Evolutionary conservation across 139 green algal genomes (phyloP), one percentile per base, ranked within the genome.

Genomic region (Yamagishiella unicocca): DNA sequence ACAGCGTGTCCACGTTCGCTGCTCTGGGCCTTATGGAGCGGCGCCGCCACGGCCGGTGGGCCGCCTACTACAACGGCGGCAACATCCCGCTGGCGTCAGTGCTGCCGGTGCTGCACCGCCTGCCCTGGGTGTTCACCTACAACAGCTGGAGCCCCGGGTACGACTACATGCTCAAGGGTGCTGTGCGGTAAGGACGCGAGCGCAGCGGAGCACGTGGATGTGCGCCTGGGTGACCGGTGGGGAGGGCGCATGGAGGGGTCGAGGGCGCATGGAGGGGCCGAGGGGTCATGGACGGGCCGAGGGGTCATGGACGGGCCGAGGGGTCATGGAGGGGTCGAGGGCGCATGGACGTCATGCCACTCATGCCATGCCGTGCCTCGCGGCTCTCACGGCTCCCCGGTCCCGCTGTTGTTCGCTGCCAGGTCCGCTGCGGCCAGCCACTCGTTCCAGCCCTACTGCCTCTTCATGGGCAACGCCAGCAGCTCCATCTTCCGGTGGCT

Each of bases 21-120:
- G 89, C 89, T 21, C 87, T 95, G 54, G 81, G 72, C 27, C 82
- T 95, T 33, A 68, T 95, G 84, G 74, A 95, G 92, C 92, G 92
- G 17, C 88, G 89, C 31, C 87, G 85, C 45, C 25, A 12, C 2
- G 84, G 84, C 42, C 43, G 37, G 2, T 93, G 88, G 90, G 91
- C 89, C 0, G 61, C 84, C 37, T 91, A 93, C 80, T 94, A 94
- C 91, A 94, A 94, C 75, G 83, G 82, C 19, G 91, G 91, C 82
- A 89, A 91, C 67, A 85, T 93, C 46, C 91, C 91, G n/a, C 73
- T 94, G 29, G 46, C 75, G 9, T 29, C 70, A 27, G 7, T 76
- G 61, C 43, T 86, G 64, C 80, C 80, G 29, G 31, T 17, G 62
- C 61, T 64, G 38, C 58, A 46, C n/a, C 61, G 75, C 25, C 46